Evolutionary conservation across 2,329 filamentous ascomycete species (phyloP).

Genomic region (Aspergillus chevalieri): DNA sequence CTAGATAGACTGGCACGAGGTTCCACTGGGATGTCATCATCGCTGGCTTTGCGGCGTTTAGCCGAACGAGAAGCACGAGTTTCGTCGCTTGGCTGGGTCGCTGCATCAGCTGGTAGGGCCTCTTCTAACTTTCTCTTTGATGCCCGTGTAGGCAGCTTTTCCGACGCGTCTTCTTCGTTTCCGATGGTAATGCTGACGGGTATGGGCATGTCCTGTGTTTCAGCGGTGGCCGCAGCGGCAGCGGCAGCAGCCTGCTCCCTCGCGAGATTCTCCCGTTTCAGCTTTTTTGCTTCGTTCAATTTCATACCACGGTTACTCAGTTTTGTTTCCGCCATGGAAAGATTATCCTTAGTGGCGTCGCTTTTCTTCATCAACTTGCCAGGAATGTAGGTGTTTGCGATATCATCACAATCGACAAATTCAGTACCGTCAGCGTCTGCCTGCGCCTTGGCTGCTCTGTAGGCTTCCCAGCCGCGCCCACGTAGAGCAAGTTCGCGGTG

Average conservation of each 20-base stretch:
- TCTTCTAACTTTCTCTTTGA: slow-evolving; percentile 49
- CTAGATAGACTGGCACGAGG: slow-evolving; percentile 24
- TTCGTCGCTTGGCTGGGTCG: slow-evolving; percentile 13
- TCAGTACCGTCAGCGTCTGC: slow-evolving; percentile 47
- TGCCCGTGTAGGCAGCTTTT: slow-evolving; percentile 12
- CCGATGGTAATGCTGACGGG: too few relatives aligned
- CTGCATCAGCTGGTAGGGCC: slow-evolving; percentile 27
- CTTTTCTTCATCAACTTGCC: slow-evolving; percentile 35
- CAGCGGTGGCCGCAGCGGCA: slow-evolving; percentile 12
- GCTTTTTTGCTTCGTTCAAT: slow-evolving; percentile 56
- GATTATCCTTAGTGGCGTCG: slow-evolving; percentile 34
- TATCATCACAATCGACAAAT: slow-evolving; percentile 53
- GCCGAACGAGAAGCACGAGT: slow-evolving; percentile 22
- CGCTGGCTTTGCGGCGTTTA: slow-evolving; percentile 36
- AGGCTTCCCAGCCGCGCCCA: slow-evolving; percentile 49
- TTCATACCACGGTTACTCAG: slow-evolving; percentile 56
- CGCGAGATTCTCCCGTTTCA: slow-evolving; percentile 50
- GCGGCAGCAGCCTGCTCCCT: slow-evolving; percentile 41
- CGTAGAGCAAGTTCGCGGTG: slow-evolving; percentile 56
- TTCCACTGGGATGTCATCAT: slow-evolving; percentile 22
- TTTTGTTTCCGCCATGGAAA: slow-evolving; percentile 43
- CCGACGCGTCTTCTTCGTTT: neutral
- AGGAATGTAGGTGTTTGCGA: slow-evolving; percentile 32
- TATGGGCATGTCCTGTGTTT: slow-evolving; percentile 3
- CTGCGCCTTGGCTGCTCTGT: slow-evolving; percentile 44